Evolutionary conservation across 805 yeast species (phyloP).

Genomic region (Yarrowia deformans): DNA sequence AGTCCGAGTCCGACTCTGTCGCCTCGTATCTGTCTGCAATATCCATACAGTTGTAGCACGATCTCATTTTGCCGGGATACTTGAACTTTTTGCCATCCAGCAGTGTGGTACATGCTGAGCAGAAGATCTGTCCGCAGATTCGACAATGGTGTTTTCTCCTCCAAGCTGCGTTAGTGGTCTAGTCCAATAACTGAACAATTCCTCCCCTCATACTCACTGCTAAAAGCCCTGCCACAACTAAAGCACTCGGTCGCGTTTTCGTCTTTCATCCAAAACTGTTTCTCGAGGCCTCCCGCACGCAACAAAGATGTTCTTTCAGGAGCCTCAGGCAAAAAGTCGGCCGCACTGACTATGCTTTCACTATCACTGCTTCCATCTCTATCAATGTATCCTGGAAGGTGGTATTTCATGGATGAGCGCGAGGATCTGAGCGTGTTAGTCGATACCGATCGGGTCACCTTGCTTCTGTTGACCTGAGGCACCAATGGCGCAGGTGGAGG

Average conservation of each 20-base stretch:
- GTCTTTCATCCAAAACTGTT: conserved; percentile 96
- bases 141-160: conserved; percentile 94
- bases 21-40: conserved; percentile 67
- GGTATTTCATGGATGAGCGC: conserved; percentile 34
- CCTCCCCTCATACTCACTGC: conserved; percentile 40
- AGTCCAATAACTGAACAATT: too few relatives aligned
- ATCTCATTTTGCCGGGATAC: conserved; percentile 72
- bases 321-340: conserved; percentile 41
- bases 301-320: conserved; percentile 40
- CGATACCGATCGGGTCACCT: conserved; percentile 29
- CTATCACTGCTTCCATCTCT: conserved; percentile 46
- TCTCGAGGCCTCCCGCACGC: conserved; percentile 55
- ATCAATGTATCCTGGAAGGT: conserved; percentile 36
- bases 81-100: conserved; percentile 71
- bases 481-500: conserved; percentile 5
- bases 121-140: conserved; percentile 94
- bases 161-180: conserved; percentile 57
- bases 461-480: conserved; percentile 21
- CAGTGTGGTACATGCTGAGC: conserved; percentile 79
- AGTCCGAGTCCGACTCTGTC: conserved; percentile 34
- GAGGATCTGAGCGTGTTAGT: conserved; percentile 29
- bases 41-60: conserved; percentile 74
- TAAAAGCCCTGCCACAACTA: conserved; percentile 78
- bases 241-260: conserved; percentile 89
- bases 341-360: conserved; percentile 44